Evolutionary conservation across 2,329 filamentous ascomycete genomes (phyloP), one percentile per base, ranked within the genome.

Genomic region (Leptographium flavum): DNA sequence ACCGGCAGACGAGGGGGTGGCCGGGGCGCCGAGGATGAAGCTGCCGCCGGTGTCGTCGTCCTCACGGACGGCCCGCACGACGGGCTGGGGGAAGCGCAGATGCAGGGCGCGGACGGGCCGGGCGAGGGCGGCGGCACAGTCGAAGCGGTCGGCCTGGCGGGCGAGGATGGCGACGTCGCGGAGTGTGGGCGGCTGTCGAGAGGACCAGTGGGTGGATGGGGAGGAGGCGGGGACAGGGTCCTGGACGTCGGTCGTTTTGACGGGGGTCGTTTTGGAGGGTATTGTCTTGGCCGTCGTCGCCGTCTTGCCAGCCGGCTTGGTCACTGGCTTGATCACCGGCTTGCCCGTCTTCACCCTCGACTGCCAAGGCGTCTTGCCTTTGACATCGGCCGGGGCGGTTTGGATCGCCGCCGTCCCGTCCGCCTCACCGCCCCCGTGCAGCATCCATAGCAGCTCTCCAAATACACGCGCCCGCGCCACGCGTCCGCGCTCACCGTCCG

Each of bases 81-180:
- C 27, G 3, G 49, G 41, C 25, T 42, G 39, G 3, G 52, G 52
- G 67, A 74, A 79, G 54, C 70, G 74, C 56, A 73, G 70, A 54
- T 67, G 74, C 40, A 69, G 55, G 11, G 65, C 58, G 14, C 66
- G 67, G 17, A 81, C 59, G 50, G 76, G 74, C 39, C 64, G 65
- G 9, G 72, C 66, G 2, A 86, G 68, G 11, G 66, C 58, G 3
- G 66, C 58, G 2, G 76, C 61, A 48, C 79, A 81, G 61, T 82
- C 79, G 60, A 86, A 87, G 38, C 81, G 74, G 58, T 87, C 83
- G 10, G 82, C 81, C 46, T 85, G 71, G 43, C 86, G 71, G 35
- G 80, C 76, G 35, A 87, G 63, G 2, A 80, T 81, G 14, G 78
- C 74, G 11, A 83, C 66, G 51, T 81, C 81, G 7, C 73, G 62